Conservation (phyloP, 768 basidiomycete genomes). For the Mrakia blollopis region DNA sequence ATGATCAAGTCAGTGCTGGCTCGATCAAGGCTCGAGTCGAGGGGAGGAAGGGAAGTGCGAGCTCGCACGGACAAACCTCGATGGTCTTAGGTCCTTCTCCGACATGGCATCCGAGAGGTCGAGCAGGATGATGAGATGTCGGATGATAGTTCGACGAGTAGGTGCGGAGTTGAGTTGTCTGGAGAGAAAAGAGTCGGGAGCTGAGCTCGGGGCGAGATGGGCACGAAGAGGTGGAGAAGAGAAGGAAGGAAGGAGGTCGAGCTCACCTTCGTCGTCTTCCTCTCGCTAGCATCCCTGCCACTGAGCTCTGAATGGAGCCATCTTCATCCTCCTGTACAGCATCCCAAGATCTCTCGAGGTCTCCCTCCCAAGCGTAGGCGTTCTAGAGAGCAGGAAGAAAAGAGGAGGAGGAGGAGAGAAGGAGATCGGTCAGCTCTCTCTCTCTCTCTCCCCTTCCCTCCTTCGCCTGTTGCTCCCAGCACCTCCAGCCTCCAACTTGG, state of each 20-base stretch:
- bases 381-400: background rate
- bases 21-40: background rate
- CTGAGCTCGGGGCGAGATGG: constrained; percentile 23
- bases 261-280: constrained; percentile 73
- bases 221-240: too few species aligned
- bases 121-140: constrained; percentile 85
- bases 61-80: constrained; percentile 42
- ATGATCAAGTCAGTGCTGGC: background rate
- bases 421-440: background rate
- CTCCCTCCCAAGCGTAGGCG: constrained; percentile 87
- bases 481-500: too few species aligned
- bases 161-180: constrained; percentile 70
- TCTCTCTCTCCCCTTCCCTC: background rate
- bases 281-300: constrained; percentile 81
- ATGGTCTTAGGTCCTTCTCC: constrained; percentile 93
- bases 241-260: background rate
- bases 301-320: constrained; percentile 82
- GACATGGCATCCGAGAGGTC: constrained; percentile 88
- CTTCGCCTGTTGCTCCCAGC: background rate
- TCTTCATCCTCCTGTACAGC: constrained; percentile 92
- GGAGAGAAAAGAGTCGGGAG: too few species aligned
- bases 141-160: constrained; percentile 89
- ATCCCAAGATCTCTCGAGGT: constrained; percentile 92
- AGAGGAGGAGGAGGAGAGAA: background rate
- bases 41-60: background rate